Percentiles rank a stretch among this genome's conserved stretches.
phyloP scores from a whole-genome alignment of 257 asterid species.

The Nicotiana knightiana region DNA sequence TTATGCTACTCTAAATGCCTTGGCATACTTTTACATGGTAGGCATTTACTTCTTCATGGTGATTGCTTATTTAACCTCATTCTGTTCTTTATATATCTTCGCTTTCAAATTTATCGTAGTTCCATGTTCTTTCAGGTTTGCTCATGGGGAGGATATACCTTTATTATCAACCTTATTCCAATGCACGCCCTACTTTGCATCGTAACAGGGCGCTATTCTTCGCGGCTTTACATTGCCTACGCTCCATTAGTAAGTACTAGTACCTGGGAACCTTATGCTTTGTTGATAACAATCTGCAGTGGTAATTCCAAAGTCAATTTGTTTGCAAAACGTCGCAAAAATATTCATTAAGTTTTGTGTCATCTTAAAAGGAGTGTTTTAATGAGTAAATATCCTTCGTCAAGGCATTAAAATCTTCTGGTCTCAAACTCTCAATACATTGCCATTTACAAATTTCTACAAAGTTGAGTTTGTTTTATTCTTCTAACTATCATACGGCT shows the following conservation, averaged over 20 bases:
- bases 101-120: not conserved
- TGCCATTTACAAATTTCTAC: not conserved
- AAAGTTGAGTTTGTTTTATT: not conserved
- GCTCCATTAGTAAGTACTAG: conserved; percentile 84
- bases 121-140: conserved; percentile 57
- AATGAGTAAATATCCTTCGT: not conserved
- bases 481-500: conserved; percentile 3
- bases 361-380: too few relatives aligned
- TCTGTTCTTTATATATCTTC: not conserved
- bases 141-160: conserved; percentile 99
- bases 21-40: conserved; percentile 98
- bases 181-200: conserved; percentile 98
- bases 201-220: conserved; percentile 90
- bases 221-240: conserved; percentile 95
- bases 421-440: not conserved
- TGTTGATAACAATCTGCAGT: not conserved
- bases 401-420: not conserved
- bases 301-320: too few relatives aligned
- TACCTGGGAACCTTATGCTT: not conserved
- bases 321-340: too few relatives aligned
- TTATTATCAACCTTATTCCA: conserved; percentile 96
- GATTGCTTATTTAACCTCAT: not conserved
- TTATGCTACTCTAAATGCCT: conserved; percentile 86
- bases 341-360: too few relatives aligned
- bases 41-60: conserved; percentile 5